Base-by-base conservation (phyloP, 2,329 filamentous ascomycete species). In the Myriosclerotinia curreyana region DNA sequence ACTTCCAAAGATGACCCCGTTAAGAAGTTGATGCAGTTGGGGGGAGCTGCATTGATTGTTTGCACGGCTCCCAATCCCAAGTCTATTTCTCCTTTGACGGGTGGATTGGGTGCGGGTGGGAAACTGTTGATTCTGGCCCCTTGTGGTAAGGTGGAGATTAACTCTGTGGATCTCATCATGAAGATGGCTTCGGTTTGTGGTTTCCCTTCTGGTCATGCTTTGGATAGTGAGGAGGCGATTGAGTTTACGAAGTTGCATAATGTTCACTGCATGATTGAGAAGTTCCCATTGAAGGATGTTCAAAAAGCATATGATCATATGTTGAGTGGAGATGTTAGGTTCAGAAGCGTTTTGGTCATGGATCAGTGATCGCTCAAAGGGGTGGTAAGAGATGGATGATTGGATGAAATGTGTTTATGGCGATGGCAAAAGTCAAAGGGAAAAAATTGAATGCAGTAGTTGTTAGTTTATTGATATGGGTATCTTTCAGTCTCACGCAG, bases 241-340 rank as follows among this genome's bases (percentile, higher is more conserved):
- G 79, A 79, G 3, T 92, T 92, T 71, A 82, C 88, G 0, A 77
- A 80, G 65, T 75, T 79, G 20, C 85, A 90, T 69, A 79, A 79
- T 5, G 81, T 92, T 68, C 82, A 83, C 75, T 88, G 87, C 60
- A 79, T 90, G 74, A 77, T 88, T 36, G 83, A 91, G 79, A 85
- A 79, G 70, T 91, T 84, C 72, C 80, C 84, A 0, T 77, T 92
- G 65, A 80, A 74, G 0, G 78, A 84, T 56, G 71, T 65, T 0
- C 70, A 74, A 58, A 72, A 73, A 46, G 72, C 71, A 1, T 70
- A 61, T 61, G 72, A 74, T 48, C 68, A 71, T 61, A 73, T 74
- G 72, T 15, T 70, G 51, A 69, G 54, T 55, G 71, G 72, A 0
- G 60, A 72, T 48, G 71, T 69, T 14, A 66, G 70, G 34, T 74